Percentiles rank a stretch among this genome's conserved stretches.
Evolutionary conservation across 208 protist species (phyloP).

Genomic region (Crithidia brevicula): DNA sequence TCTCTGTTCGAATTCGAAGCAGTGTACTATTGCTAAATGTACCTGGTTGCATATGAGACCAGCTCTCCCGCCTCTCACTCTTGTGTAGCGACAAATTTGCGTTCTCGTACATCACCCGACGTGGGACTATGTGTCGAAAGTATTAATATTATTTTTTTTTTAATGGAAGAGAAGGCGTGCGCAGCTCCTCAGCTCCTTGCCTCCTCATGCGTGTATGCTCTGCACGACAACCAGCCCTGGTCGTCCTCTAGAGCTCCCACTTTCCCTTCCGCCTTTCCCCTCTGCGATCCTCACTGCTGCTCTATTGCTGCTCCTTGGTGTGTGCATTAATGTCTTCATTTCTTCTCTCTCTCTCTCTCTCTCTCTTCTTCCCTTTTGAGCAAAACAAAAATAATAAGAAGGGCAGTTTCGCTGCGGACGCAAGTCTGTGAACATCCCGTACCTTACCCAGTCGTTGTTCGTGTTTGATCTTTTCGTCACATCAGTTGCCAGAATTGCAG

Average conservation of each 20-base stretch:
- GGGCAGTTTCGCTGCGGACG: not conserved
- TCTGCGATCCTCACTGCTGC: not conserved
- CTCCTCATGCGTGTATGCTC: constrained; percentile 1
- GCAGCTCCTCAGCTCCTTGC: constrained; percentile 1
- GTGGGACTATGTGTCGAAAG: no score
- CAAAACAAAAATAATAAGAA: no score
- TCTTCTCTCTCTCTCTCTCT: not conserved
- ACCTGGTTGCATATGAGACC: not conserved
- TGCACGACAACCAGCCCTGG: no score
- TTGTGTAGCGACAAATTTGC: no score
- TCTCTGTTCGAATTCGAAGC: no score
- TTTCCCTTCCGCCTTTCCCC: no score
- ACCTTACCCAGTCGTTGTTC: no score
- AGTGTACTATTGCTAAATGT: not conserved
- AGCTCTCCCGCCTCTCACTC: no score
- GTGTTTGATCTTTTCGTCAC: constrained; percentile 8
- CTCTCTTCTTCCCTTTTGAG: not conserved
- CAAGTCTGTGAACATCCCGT: no score
- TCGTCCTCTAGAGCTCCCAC: not conserved
- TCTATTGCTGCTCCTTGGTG: constrained; percentile 12
- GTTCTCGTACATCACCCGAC: no score
- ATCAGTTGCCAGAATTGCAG: not conserved
- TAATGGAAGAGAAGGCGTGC: not conserved
- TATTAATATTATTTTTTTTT: no score
- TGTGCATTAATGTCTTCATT: not conserved